These are phyloP conservation scores for Candida tibetensis DNA, from an alignment of 805 yeast species.

Conservation along the genomic window DNA sequence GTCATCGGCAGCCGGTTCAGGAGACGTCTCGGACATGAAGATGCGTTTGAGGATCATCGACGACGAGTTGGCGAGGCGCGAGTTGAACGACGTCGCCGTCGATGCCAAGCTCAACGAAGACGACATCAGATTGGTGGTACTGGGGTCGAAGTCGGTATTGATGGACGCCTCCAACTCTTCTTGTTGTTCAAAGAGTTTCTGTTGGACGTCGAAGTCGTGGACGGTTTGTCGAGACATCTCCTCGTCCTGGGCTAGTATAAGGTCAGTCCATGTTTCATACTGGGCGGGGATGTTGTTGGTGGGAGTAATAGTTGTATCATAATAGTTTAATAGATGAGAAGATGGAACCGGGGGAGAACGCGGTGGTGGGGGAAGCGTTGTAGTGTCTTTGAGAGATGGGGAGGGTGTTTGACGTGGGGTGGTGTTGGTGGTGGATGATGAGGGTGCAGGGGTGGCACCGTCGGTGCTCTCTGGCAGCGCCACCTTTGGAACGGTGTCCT, in stretches of 20 bases:
- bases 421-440: too few species aligned
- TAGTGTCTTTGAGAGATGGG: neutral
- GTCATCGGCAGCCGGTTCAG: constrained; percentile 9
- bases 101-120: constrained; percentile 34
- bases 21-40: constrained; percentile 16
- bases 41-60: constrained; percentile 30
- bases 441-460: neutral
- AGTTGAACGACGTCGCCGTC: constrained; percentile 27
- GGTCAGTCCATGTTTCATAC: constrained; percentile 1
- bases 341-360: too few species aligned
- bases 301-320: neutral
- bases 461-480: neutral
- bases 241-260: constrained; percentile 28
- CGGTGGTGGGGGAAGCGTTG: neutral
- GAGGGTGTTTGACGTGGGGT: too few species aligned
- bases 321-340: too few species aligned
- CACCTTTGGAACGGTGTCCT: neutral
- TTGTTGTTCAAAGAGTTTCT: constrained; percentile 19
- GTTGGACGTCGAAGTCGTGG: constrained; percentile 25
- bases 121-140: constrained; percentile 23
- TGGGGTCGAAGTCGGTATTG: constrained; percentile 7
- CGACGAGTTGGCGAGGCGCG: constrained; percentile 26
- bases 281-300: neutral
- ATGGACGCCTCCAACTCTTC: constrained; percentile 25
- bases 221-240: constrained; percentile 28